Evolutionary conservation across 768 basidiomycete genomes (phyloP).

Genomic region (Xerocomellus intermedius): DNA sequence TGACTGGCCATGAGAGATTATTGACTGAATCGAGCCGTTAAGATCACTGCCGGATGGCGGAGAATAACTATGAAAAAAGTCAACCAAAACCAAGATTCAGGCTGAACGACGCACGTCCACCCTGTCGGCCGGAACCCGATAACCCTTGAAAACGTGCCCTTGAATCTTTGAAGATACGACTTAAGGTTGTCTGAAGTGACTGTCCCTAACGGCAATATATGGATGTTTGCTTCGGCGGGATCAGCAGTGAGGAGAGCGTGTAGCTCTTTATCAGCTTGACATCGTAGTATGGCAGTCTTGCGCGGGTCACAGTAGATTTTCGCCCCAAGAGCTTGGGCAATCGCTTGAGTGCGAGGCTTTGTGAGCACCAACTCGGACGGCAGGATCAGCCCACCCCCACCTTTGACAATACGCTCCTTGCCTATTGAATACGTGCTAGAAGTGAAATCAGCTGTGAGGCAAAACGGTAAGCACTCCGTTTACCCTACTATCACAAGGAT

Average conservation of each 20-base stretch:
- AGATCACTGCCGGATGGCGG: constrained; percentile 63
- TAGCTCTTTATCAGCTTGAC: constrained; percentile 82
- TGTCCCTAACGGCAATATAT: constrained; percentile 76
- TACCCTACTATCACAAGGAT: constrained; percentile 74
- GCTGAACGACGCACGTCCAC: constrained; percentile 71
- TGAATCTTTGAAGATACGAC: constrained; percentile 72
- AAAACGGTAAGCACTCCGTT: constrained; percentile 6
- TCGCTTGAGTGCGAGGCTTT: constrained; percentile 48
- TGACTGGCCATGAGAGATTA: constrained; percentile 67
- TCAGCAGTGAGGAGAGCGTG: constrained; percentile 74
- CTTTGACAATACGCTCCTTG: constrained; percentile 97
- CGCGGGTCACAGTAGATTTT: constrained; percentile 89
- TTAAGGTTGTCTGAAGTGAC: constrained; percentile 78
- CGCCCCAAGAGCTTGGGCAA: constrained; percentile 75
- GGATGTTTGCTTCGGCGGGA: constrained; percentile 75
- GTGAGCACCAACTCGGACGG: background rate
- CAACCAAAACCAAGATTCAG: background rate
- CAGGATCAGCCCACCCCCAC: constrained; percentile 35
- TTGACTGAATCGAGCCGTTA: constrained; percentile 59
- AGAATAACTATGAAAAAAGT: constrained; percentile 49
- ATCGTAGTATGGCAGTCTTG: constrained; percentile 79
- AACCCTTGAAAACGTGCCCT: constrained; percentile 64
- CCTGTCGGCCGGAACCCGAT: constrained; percentile 93
- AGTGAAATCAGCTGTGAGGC: background rate
- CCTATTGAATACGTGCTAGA: constrained; percentile 92